Evolutionary conservation across 768 basidiomycete genomes (phyloP).

Genomic region (Boletus huronensis): DNA sequence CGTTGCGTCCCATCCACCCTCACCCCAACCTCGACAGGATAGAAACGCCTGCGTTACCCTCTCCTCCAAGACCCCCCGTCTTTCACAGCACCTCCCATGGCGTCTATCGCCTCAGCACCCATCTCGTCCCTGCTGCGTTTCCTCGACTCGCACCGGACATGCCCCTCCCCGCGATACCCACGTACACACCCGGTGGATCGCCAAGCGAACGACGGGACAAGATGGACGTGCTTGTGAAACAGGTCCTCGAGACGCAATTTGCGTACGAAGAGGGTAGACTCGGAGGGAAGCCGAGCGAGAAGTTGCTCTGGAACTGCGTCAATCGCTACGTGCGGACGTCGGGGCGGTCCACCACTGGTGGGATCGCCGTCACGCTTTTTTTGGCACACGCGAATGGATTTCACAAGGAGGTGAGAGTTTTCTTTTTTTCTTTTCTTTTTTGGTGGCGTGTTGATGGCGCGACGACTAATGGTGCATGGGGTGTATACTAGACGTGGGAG

Average conservation of each 20-base stretch:
- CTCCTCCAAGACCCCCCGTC: slow-evolving; percentile 13
- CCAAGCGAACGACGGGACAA: slow-evolving; percentile 10
- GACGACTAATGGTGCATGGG: background rate
- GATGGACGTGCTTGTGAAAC: slow-evolving; percentile 11
- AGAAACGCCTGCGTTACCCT: slow-evolving; percentile 19
- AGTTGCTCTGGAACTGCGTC: slow-evolving; percentile 61
- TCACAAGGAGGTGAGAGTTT: slow-evolving; percentile 69
- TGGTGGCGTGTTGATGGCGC: background rate
- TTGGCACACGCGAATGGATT: slow-evolving; percentile 86
- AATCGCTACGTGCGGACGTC: slow-evolving; percentile 57
- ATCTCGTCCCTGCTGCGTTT: slow-evolving; percentile 29
- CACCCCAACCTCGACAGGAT: slow-evolving; percentile 9
- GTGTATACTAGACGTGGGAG: slow-evolving; percentile 77
- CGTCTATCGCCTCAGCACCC: slow-evolving; percentile 26
- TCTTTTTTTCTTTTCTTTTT: background rate
- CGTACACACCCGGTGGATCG: background rate
- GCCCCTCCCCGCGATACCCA: slow-evolving; percentile 22
- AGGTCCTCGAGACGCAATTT: slow-evolving; percentile 17
- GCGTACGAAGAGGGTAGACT: slow-evolving; percentile 17
- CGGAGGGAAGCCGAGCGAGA: slow-evolving; percentile 16
- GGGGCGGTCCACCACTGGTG: background rate
- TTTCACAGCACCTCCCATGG: slow-evolving; percentile 20
- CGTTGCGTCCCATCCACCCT: slow-evolving; percentile 9
- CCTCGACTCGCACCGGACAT: slow-evolving; percentile 23
- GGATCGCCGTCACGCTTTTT: slow-evolving; percentile 55